Evolutionary conservation across 306 rosid species (phyloP).

Genomic region (Cicer pinnatifidum): DNA sequence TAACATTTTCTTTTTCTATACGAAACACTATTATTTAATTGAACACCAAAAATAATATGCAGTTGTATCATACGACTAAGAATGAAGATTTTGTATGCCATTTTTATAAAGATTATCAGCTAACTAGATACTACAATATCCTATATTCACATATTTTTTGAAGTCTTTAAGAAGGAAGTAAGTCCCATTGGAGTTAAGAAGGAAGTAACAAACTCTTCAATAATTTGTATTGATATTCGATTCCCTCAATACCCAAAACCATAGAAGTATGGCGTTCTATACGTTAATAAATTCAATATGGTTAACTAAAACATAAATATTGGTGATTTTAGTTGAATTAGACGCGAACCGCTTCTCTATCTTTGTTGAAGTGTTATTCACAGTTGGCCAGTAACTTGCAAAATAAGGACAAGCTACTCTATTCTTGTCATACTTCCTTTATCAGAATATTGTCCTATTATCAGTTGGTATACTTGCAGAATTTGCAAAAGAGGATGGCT

Average conservation of each 20-base stretch:
- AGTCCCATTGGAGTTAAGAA: background rate
- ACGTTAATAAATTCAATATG: constrained; percentile 14
- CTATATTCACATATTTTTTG: background rate
- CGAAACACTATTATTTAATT: background rate
- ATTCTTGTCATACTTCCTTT: constrained; percentile 10
- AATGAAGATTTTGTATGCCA: constrained; percentile 1
- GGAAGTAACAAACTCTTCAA: background rate
- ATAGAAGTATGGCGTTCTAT: background rate
- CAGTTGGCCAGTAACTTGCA: constrained; percentile 10
- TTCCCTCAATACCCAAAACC: background rate
- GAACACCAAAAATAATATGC: background rate
- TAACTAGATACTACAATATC: constrained; percentile 3
- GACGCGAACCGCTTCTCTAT: background rate
- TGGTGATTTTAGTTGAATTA: background rate
- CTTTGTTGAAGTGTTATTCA: constrained; percentile 18
- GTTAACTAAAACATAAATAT: constrained; percentile 1
- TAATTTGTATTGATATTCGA: background rate
- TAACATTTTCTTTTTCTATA: background rate
- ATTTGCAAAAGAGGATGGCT: constrained; percentile 32
- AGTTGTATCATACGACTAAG: constrained; percentile 1
- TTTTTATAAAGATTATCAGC: constrained; percentile 6
- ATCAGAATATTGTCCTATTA: background rate
- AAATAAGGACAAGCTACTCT: background rate
- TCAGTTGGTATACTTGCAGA: constrained; percentile 26
- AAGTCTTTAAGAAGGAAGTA: background rate